phyloP scores from a whole-genome alignment of 169 alveolate genomes.

The Plasmodium sp. region DNA sequence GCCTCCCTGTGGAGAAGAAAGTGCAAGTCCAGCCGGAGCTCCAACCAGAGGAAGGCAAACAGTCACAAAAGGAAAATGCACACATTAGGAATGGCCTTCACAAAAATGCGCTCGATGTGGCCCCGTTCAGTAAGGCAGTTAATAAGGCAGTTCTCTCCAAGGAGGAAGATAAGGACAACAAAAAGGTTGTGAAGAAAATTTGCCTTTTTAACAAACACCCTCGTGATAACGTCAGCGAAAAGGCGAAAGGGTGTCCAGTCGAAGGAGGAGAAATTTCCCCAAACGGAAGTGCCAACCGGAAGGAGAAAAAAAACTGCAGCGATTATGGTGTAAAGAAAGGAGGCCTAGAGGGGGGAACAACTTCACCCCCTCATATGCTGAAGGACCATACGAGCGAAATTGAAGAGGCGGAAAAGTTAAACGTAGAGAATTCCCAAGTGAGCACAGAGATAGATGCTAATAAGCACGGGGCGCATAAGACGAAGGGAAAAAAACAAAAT shows the following conservation, averaged over 20 bases:
- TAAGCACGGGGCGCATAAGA: neutral
- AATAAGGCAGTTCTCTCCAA: neutral
- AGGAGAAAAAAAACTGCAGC: neutral
- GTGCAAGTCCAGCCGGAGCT: neutral
- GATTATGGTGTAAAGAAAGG: neutral
- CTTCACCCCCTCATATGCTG: neutral
- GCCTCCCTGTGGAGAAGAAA: neutral
- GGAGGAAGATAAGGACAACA: neutral
- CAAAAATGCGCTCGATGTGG: neutral
- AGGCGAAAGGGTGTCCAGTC: neutral
- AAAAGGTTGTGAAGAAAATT: neutral
- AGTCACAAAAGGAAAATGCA: neutral
- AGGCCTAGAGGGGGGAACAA: neutral
- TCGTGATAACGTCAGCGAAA: neutral
- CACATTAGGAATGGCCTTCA: neutral
- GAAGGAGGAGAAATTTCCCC: neutral
- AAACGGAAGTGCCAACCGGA: neutral
- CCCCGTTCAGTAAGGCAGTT: neutral
- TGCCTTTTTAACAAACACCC: neutral
- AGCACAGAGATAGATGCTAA: neutral
- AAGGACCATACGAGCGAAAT: neutral
- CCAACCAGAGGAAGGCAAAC: neutral
- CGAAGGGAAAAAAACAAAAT: neutral
- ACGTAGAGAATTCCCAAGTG: neutral
- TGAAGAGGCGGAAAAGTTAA: neutral